These are phyloP conservation scores for Hanseniaspora clermontiae DNA, from an alignment of 805 yeast genomes.

Conservation along the genomic window DNA sequence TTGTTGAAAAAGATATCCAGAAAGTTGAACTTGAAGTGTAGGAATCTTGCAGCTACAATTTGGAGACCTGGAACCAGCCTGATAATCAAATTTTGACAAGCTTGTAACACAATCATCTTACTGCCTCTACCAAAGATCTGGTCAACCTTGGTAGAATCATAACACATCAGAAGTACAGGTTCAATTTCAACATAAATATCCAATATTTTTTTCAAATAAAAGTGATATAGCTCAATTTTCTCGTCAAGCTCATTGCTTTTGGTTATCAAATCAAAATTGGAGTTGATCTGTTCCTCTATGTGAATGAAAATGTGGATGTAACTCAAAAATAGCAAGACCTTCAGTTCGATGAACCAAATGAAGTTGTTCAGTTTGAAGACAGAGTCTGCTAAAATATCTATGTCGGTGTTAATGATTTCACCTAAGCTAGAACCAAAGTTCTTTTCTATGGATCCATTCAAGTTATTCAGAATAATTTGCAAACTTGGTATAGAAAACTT, in stretches of 20 bases:
- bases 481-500: conserved; percentile 31
- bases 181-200: conserved; percentile 18
- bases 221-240: conserved; percentile 21
- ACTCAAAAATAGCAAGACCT: conserved; percentile 21
- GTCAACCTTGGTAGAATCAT: conserved; percentile 13
- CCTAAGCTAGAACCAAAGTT: conserved; percentile 26
- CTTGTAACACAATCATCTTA: conserved; percentile 16
- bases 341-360: conserved; percentile 22
- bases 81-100: conserved; percentile 17
- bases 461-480: conserved; percentile 25
- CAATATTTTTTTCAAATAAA: conserved; percentile 19
- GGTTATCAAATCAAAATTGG: conserved; percentile 13
- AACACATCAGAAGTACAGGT: conserved; percentile 16
- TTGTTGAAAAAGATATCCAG: conserved; percentile 7
- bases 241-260: conserved; percentile 16
- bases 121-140: conserved; percentile 17
- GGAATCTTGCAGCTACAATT: conserved; percentile 24
- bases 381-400: conserved; percentile 15
- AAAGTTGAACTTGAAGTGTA: conserved; percentile 22
- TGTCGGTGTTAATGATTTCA: conserved; percentile 22
- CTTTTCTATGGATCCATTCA: conserved; percentile 29
- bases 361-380: conserved; percentile 23
- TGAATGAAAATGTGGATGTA: conserved; percentile 21
- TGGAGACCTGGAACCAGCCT: conserved; percentile 16
- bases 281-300: conserved; percentile 15